These are phyloP conservation scores for Nemania sp. DNA, from an alignment of 2,329 filamentous ascomycete species.

Conservation along the genomic window DNA sequence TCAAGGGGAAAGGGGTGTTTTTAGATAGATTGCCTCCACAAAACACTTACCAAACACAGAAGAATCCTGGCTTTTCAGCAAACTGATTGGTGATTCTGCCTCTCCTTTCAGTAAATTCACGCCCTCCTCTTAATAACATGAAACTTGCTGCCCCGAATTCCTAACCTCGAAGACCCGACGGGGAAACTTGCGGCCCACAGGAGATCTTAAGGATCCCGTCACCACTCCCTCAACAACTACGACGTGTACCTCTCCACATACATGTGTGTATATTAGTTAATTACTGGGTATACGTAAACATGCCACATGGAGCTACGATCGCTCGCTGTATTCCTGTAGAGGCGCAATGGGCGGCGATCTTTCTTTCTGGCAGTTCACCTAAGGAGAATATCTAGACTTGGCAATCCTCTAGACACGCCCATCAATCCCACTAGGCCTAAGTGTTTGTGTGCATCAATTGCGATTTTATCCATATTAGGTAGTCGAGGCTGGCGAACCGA, in stretches of 20 bases:
- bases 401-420: not conserved
- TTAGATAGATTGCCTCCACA: too few species aligned
- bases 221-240: not conserved
- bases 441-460: not conserved
- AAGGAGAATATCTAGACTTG: not conserved
- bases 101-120: not conserved
- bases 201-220: not conserved
- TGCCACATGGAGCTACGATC: too few species aligned
- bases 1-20: not conserved
- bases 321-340: not conserved
- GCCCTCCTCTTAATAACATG: slow-evolving; percentile 9
- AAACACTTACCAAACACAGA: too few species aligned
- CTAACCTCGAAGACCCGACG: slow-evolving; percentile 11
- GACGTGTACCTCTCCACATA: too few species aligned
- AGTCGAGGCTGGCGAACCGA: not conserved
- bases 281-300: too few species aligned
- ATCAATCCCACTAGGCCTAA: not conserved
- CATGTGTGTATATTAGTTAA: too few species aligned
- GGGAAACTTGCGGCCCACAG: not conserved
- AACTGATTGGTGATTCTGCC: slow-evolving; percentile 2
- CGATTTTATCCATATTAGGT: slow-evolving; percentile 7
- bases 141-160: slow-evolving; percentile 9
- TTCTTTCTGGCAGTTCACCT: slow-evolving; percentile 5
- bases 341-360: not conserved
- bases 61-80: too few species aligned